Evolutionary conservation across 257 asterid genomes (phyloP).

Genomic region (Apocynum venetum): DNA sequence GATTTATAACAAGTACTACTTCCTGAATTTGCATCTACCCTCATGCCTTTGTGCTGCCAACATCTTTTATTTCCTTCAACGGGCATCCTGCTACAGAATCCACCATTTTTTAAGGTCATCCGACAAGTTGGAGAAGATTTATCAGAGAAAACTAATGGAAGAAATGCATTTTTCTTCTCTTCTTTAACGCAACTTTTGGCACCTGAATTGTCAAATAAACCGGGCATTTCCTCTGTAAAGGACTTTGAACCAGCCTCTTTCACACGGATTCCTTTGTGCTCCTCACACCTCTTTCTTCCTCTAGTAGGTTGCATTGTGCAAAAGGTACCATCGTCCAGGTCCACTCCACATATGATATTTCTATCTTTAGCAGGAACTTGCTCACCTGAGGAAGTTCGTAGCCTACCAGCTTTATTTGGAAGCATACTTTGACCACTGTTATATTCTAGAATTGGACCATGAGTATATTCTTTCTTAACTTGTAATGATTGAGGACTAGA

Average conservation of each 20-base stretch:
- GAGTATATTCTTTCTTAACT: slow-evolving; percentile 13
- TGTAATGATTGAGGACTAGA: slow-evolving; percentile 6
- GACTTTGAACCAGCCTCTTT: slow-evolving; percentile 14
- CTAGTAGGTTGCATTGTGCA: slow-evolving; percentile 29
- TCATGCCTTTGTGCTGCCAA: slow-evolving; percentile 12
- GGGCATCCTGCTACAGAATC: slow-evolving; percentile 11
- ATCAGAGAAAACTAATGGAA: slow-evolving; percentile 9
- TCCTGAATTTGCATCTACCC: background rate
- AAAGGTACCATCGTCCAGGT: slow-evolving; percentile 20
- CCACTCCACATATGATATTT: slow-evolving; percentile 26
- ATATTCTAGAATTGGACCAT: slow-evolving; percentile 4
- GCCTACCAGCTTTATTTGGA: background rate
- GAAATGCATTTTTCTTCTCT: slow-evolving; percentile 3
- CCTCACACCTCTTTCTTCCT: slow-evolving; percentile 41
- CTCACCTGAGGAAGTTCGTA: too few relatives aligned
- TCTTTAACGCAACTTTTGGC: background rate
- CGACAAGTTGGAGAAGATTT: slow-evolving; percentile 3
- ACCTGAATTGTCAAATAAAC: slow-evolving; percentile 9
- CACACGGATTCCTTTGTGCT: slow-evolving; percentile 17
- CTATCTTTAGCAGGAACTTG: background rate
- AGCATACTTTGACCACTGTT: background rate
- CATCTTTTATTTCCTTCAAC: slow-evolving; percentile 14
- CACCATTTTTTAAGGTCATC: slow-evolving; percentile 6
- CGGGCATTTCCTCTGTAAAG: background rate
- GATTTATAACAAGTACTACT: background rate